Conservation (phyloP, 2,329 filamentous ascomycete genomes). For the Sporothrix globosa region DNA sequence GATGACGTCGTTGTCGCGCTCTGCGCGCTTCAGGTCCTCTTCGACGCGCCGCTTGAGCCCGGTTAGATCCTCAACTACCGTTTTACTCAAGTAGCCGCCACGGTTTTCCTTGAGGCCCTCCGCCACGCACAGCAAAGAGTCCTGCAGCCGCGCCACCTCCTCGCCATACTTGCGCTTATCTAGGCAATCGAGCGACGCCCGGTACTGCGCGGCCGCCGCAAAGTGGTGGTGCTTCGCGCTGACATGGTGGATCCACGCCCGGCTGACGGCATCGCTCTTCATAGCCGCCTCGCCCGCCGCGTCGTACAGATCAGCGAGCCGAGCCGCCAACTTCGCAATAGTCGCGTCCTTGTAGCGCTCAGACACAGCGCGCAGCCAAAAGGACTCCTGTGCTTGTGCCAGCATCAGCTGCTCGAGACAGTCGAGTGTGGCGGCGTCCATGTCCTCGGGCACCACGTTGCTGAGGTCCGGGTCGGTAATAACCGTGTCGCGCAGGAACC, state of each 20-base stretch:
- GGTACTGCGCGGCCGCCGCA: slow-evolving; percentile 89
- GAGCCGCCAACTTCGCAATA: slow-evolving; percentile 85
- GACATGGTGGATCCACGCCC: slow-evolving; percentile 97
- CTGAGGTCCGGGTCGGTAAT: slow-evolving; percentile 80
- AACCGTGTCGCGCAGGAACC: slow-evolving; percentile 73
- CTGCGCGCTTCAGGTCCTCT: slow-evolving; percentile 87
- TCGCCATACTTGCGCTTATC: slow-evolving; percentile 96
- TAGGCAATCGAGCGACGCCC: slow-evolving; percentile 85
- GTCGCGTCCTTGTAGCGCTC: slow-evolving; percentile 89
- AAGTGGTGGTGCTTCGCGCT: slow-evolving; percentile 97
- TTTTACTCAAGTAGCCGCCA: slow-evolving; percentile 73
- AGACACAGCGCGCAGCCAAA: slow-evolving; percentile 96
- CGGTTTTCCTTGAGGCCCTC: slow-evolving; percentile 84
- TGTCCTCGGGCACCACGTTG: slow-evolving; percentile 85
- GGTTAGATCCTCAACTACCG: slow-evolving; percentile 79
- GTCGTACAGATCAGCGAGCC: slow-evolving; percentile 89
- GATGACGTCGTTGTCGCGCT: slow-evolving; percentile 96
- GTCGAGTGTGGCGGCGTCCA: slow-evolving; percentile 86
- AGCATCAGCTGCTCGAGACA: slow-evolving; percentile 81
- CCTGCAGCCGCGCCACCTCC: slow-evolving; percentile 82
- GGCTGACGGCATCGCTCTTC: slow-evolving; percentile 86
- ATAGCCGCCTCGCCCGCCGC: slow-evolving; percentile 82
- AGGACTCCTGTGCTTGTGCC: slow-evolving; percentile 94
- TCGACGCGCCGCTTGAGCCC: slow-evolving; percentile 79
- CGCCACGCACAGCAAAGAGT: slow-evolving; percentile 79